Percentiles rank a stretch among this genome's conserved stretches.
These are phyloP conservation scores for Bipolaris zeicola DNA, from an alignment of 2,329 filamentous ascomycete genomes.

Conservation along the genomic window DNA sequence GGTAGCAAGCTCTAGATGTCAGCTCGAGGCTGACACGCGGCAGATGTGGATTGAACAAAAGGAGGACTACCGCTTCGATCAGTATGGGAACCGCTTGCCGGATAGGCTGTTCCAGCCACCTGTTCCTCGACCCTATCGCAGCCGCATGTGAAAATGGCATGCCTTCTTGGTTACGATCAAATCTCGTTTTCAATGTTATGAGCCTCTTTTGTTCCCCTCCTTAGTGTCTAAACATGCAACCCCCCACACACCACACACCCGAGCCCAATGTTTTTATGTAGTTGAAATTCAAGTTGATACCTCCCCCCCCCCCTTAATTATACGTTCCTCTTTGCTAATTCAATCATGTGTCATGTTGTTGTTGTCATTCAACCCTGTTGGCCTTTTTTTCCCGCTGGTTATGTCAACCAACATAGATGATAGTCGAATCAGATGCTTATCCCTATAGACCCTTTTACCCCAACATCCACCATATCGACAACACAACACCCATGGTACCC, in stretches of 20 bases:
- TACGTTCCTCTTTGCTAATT: not conserved
- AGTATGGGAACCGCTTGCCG: slow-evolving; percentile 45
- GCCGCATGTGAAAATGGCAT: slow-evolving; percentile 33
- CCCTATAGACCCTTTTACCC: not conserved
- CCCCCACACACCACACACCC: not conserved
- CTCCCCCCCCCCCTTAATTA: not conserved
- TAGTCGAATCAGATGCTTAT: not conserved
- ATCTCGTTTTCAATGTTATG: slow-evolving; percentile 13
- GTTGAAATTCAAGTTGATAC: slow-evolving; percentile 20
- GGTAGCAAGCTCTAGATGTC: slow-evolving; percentile 18
- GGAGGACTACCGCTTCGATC: slow-evolving; percentile 43
- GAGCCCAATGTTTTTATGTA: slow-evolving; percentile 13
- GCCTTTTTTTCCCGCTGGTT: not conserved
- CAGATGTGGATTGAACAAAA: slow-evolving; percentile 47
- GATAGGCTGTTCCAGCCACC: slow-evolving; percentile 35
- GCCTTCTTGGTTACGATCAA: slow-evolving; percentile 12
- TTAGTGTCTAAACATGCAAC: slow-evolving; percentile 9
- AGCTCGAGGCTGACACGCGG: slow-evolving; percentile 13
- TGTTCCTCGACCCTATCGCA: slow-evolving; percentile 32
- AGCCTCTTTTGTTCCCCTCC: slow-evolving; percentile 11
- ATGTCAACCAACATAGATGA: not conserved
- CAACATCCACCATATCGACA: not conserved
- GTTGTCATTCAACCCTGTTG: not conserved
- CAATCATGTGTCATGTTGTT: not conserved
- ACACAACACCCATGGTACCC: slow-evolving; percentile 1